A percentile compares a stretch with the other conserved stretches of the same genome.
Evolutionary conservation across 371 early-diverging fungal genomes (phyloP).

Genomic region (Lichtheimia corymbifera): DNA sequence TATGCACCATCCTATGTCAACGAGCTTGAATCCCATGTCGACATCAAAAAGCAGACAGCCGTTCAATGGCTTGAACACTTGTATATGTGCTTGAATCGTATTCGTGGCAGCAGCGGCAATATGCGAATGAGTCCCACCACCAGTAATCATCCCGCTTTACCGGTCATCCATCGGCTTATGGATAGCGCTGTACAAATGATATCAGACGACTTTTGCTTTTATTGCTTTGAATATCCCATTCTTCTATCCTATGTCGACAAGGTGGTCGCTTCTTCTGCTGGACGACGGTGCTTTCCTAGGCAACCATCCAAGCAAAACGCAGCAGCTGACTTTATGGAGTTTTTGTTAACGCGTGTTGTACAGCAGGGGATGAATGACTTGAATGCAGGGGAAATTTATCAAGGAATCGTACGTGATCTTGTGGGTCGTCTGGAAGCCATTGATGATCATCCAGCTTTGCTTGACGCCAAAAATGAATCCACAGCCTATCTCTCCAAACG

Average conservation of each 20-base stretch:
- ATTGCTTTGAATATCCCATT: conserved; percentile 50
- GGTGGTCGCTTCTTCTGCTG: conserved; percentile 33
- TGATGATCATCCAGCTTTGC: conserved; percentile 39
- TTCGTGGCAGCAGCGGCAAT: too few species aligned
- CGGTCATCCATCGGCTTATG: conserved; percentile 21
- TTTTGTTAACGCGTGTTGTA: conserved; percentile 36
- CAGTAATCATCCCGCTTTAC: conserved; percentile 37
- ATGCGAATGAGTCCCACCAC: conserved; percentile 30
- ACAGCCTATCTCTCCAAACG: conserved; percentile 29
- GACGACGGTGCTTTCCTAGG: background rate
- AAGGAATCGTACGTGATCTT: conserved; percentile 47
- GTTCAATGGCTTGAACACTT: conserved; percentile 41
- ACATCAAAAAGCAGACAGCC: conserved; percentile 44
- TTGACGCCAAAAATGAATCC: conserved; percentile 31
- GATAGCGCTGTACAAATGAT: conserved; percentile 19
- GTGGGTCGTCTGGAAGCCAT: conserved; percentile 45
- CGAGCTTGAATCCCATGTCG: conserved; percentile 7
- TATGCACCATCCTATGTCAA: conserved; percentile 16
- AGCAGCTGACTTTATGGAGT: conserved; percentile 50
- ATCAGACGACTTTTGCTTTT: conserved; percentile 41
- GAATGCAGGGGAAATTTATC: conserved; percentile 46
- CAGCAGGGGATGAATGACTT: conserved; percentile 35
- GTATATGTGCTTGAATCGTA: conserved; percentile 28
- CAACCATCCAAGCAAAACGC: background rate
- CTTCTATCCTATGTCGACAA: conserved; percentile 51